These are phyloP conservation scores for Xylaria sp. DNA, from an alignment of 2,329 filamentous ascomycete species.

Conservation along the genomic window DNA sequence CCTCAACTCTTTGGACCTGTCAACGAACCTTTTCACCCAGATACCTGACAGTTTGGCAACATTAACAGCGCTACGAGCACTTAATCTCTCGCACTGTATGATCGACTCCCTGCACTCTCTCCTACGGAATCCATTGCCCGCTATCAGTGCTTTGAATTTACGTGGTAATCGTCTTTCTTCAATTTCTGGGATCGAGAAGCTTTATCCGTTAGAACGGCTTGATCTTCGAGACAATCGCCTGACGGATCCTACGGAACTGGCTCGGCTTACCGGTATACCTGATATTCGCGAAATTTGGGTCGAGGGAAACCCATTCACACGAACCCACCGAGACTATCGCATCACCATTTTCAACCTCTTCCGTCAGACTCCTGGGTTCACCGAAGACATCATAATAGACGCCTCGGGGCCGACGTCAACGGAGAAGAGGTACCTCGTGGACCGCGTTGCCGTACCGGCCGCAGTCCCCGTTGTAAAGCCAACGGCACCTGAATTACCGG, in stretches of 20 bases:
- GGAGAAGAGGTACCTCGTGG: constrained; percentile 85
- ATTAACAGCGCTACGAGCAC: constrained; percentile 85
- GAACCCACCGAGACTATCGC: constrained; percentile 85
- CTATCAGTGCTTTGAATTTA: constrained; percentile 92
- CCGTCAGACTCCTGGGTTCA: constrained; percentile 87
- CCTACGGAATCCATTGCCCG: constrained; percentile 85
- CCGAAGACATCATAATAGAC: constrained; percentile 91
- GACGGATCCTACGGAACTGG: constrained; percentile 90
- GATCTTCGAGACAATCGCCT: constrained; percentile 92
- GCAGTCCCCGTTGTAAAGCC: constrained; percentile 83
- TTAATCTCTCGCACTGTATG: constrained; percentile 98
- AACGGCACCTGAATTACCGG: constrained; percentile 68
- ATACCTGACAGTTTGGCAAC: constrained; percentile 91
- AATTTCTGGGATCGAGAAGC: constrained; percentile 87
- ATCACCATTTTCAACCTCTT: constrained; percentile 97
- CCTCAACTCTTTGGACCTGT: constrained; percentile 91
- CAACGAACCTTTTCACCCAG: constrained; percentile 91
- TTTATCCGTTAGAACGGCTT: constrained; percentile 87
- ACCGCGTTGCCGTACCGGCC: constrained; percentile 80
- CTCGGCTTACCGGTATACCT: constrained; percentile 87
- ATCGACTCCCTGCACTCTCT: constrained; percentile 93
- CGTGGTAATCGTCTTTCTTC: constrained; percentile 88
- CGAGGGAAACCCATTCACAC: constrained; percentile 89
- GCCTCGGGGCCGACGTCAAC: constrained; percentile 83
- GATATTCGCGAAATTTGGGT: constrained; percentile 95